Percentiles rank a stretch among this genome's conserved stretches.
phyloP scores from a whole-genome alignment of 768 basidiomycete species.

The Calocybe gangraenosa region DNA sequence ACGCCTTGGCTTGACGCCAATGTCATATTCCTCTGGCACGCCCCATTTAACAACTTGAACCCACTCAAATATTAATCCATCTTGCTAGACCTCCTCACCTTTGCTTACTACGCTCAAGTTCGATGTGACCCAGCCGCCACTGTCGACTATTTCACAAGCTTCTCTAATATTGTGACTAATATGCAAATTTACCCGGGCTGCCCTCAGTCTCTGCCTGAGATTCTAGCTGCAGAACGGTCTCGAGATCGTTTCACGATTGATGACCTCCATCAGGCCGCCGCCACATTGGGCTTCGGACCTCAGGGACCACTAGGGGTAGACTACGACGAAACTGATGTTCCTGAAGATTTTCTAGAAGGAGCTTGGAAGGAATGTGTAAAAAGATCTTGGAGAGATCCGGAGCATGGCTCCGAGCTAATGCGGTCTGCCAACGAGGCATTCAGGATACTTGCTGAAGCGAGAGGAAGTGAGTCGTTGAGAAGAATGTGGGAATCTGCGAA shows the following conservation, averaged over 20 bases:
- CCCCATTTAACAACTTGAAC: neutral
- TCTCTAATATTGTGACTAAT: slow-evolving; percentile 46
- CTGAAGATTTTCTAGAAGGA: slow-evolving; percentile 63
- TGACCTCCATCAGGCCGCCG: slow-evolving; percentile 46
- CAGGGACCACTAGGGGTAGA: slow-evolving; percentile 58
- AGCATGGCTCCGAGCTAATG: slow-evolving; percentile 41
- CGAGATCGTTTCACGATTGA: slow-evolving; percentile 60
- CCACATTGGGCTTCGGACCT: slow-evolving; percentile 62
- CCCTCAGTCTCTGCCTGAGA: slow-evolving; percentile 47
- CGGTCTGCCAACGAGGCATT: slow-evolving; percentile 64
- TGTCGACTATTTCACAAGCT: slow-evolving; percentile 55
- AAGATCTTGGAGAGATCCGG: slow-evolving; percentile 50
- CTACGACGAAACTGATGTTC: slow-evolving; percentile 58
- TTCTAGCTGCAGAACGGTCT: slow-evolving; percentile 57
- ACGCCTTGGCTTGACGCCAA: slow-evolving; percentile 61
- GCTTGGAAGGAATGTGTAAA: slow-evolving; percentile 66
- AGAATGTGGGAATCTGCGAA: slow-evolving; percentile 51
- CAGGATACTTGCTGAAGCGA: slow-evolving; percentile 60
- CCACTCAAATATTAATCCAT: too few relatives aligned
- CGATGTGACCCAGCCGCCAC: slow-evolving; percentile 74
- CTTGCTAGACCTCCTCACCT: slow-evolving; percentile 65
- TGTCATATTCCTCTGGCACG: slow-evolving; percentile 62
- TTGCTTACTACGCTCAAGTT: slow-evolving; percentile 77
- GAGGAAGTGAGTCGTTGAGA: slow-evolving; percentile 47
- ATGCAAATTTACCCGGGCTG: slow-evolving; percentile 46